Base-by-base conservation (phyloP, 345 rosid species). In the Conringia planisiliqua region DNA sequence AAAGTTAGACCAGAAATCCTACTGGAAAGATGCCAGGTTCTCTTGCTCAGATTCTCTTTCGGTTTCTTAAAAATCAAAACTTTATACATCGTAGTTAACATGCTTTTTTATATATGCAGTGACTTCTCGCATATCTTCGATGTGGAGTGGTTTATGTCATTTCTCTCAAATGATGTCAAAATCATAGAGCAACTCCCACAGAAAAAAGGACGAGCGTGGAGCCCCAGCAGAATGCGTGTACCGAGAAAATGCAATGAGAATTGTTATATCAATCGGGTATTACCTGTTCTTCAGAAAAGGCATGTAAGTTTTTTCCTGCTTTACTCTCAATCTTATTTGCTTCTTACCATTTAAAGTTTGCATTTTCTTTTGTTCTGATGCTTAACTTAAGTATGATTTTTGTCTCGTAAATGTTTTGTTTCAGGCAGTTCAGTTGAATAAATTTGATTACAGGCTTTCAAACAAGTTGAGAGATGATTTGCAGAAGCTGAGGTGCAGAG, bases 11-110 rank as follows among this genome's bases (percentile, higher is more conserved):
- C 92, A 87, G 78, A 96, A 96, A 66, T 96, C 99, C 3, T 96
- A 92, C 78, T 96, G 99, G 99, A 92, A 87, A 81, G 99, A 96
- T 65, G 72, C 96, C n/a, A 96, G 99, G 99, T 96, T 73, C 38
- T 73, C 38, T 30, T 56, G 13, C 22, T 30, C 22, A 30, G 12
- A 29, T 56, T n/a, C 35, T 55, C 60, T 55, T 55, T 14, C 11
- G 6, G 27, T 16, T 50, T 67, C 5, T 59, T 6, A n/a, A 11
- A 56, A 14, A 18, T 13, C 48, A 0, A 48, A 68, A 58, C 10
- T 16, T 17, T 6, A 14, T 3, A 9, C 57, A 0, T 17, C 35
- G 22, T 30, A 33, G 40, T 73, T 33, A 33, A 9, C 16, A 16
- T 27, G 16, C 3, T 2, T 13, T 22, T 50, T 9, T 10, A 3